phyloP scores from a whole-genome alignment of 352 stramenopile species.

The Phytopythium aichiense region DNA sequence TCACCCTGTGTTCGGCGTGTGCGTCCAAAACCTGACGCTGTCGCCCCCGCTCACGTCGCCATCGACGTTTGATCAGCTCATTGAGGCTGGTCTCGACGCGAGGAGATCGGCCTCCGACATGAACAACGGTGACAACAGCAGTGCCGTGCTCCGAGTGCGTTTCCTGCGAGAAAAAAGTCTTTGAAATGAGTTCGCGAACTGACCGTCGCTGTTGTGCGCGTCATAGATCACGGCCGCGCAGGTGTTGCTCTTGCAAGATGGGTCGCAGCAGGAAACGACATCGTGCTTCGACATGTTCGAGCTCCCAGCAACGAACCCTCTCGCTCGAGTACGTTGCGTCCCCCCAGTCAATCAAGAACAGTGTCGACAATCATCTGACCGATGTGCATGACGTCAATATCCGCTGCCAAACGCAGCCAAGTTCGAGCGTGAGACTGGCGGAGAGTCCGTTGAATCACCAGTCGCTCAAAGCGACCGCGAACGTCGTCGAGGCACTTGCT shows the following conservation, averaged over 20 bases:
- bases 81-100: slow-evolving; percentile 22
- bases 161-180: not conserved
- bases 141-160: slow-evolving; percentile 37
- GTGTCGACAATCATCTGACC: not conserved
- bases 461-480: slow-evolving; percentile 36
- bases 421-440: slow-evolving; percentile 26
- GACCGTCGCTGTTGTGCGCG: not conserved
- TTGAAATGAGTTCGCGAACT: not conserved
- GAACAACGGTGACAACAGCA: slow-evolving; percentile 12
- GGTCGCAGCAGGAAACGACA: slow-evolving; percentile 28
- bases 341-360: not conserved
- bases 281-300: slow-evolving; percentile 47
- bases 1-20: slow-evolving; percentile 14
- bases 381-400: not conserved
- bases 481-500: slow-evolving; percentile 23
- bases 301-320: slow-evolving; percentile 39
- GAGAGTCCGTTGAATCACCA: slow-evolving; percentile 60
- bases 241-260: slow-evolving; percentile 28
- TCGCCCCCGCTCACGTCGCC: slow-evolving; percentile 19
- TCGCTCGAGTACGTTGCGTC: slow-evolving; percentile 28
- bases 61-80: slow-evolving; percentile 19
- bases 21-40: slow-evolving; percentile 25
- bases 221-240: slow-evolving; percentile 40
- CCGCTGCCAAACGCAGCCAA: slow-evolving; percentile 12
- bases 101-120: slow-evolving; percentile 7